phyloP scores from a whole-genome alignment of 495 filamentous ascomycete genomes.

The Aspergillus kassunensis region DNA sequence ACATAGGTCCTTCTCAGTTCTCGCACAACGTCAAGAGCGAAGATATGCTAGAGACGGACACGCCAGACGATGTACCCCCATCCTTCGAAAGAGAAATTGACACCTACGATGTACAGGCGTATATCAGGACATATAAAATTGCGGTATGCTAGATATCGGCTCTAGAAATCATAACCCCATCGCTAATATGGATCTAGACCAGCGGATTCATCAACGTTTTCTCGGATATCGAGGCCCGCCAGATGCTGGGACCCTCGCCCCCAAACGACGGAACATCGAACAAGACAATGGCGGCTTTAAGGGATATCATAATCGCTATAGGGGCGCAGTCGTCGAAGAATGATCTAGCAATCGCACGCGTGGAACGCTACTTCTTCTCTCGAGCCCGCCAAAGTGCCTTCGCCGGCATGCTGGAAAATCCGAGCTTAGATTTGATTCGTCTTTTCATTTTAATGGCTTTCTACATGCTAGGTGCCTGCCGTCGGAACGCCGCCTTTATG shows the following conservation, averaged over 20 bases:
- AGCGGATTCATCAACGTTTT: conserved; percentile 32
- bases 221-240: conserved; percentile 15
- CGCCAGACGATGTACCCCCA: conserved; percentile 26
- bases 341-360: conserved; percentile 17
- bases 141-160: conserved; percentile 27
- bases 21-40: conserved; percentile 38
- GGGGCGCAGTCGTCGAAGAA: conserved; percentile 37
- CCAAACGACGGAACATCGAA: conserved; percentile 15
- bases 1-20: conserved; percentile 42
- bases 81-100: conserved; percentile 24
- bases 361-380: conserved; percentile 34
- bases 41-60: conserved; percentile 41
- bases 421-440: conserved; percentile 38
- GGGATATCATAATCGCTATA: conserved; percentile 40
- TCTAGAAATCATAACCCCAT: too few relatives aligned
- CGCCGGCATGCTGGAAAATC: conserved; percentile 38
- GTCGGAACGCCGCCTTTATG: conserved; percentile 48
- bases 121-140: conserved; percentile 26
- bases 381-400: conserved; percentile 37
- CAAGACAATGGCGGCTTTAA: conserved; percentile 26
- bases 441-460: conserved; percentile 43
- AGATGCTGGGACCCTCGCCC: conserved; percentile 8
- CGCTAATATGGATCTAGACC: conserved; percentile 14
- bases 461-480: conserved; percentile 46
- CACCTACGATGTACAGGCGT: conserved; percentile 20